phyloP scores from a whole-genome alignment of 352 stramenopile genomes.

The Phytopythium mirpurense region DNA sequence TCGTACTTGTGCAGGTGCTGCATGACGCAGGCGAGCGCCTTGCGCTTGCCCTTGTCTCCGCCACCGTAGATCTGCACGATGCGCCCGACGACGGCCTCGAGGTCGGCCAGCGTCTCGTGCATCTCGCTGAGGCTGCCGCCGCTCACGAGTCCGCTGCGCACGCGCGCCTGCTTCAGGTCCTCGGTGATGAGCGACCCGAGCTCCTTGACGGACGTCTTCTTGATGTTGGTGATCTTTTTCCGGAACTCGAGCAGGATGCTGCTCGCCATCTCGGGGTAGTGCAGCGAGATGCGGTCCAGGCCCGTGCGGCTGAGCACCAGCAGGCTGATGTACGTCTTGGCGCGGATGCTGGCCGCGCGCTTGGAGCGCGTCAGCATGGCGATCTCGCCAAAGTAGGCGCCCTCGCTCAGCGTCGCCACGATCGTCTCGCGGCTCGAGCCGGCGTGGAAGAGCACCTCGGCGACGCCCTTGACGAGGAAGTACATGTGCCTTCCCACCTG shows the following conservation, averaged over 20 bases:
- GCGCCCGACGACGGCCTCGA: constrained; percentile 43
- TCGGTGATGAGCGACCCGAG: constrained; percentile 25
- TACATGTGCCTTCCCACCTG: constrained; percentile 81
- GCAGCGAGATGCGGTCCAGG: constrained; percentile 61
- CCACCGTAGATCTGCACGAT: constrained; percentile 69
- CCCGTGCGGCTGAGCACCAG: constrained; percentile 72
- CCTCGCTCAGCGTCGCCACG: constrained; percentile 57
- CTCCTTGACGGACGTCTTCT: constrained; percentile 39
- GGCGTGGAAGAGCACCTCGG: constrained; percentile 67
- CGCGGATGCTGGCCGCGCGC: constrained; percentile 67
- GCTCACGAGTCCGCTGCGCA: constrained; percentile 23
- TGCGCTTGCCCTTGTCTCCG: constrained; percentile 64
- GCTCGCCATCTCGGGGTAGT: constrained; percentile 79
- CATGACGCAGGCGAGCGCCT: constrained; percentile 65
- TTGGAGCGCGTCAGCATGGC: constrained; percentile 81
- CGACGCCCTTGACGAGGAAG: constrained; percentile 71
- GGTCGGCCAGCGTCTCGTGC: constrained; percentile 39
- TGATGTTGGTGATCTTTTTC: constrained; percentile 81
- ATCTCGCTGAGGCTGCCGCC: constrained; percentile 31
- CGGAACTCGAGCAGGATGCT: constrained; percentile 70
- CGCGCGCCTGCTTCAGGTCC: constrained; percentile 26
- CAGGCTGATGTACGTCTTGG: constrained; percentile 75
- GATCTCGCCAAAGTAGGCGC: constrained; percentile 79
- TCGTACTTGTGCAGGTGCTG: constrained; percentile 80
- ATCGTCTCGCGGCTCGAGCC: constrained; percentile 45